These are phyloP conservation scores for Hydrangea macrophylla DNA, from an alignment of 148 eudicot genomes.

Conservation along the genomic window DNA sequence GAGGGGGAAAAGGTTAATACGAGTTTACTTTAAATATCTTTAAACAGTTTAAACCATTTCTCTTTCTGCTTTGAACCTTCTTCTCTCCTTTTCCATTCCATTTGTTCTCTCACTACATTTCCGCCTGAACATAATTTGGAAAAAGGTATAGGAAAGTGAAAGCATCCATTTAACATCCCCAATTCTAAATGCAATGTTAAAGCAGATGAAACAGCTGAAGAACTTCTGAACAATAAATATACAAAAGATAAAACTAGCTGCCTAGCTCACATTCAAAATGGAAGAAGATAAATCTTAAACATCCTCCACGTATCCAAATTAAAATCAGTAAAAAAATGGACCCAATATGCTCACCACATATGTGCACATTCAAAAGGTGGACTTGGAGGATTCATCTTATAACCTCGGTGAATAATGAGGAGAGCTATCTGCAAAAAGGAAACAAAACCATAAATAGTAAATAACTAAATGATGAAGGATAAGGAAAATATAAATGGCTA, in stretches of 20 bases:
- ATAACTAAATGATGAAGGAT: slow-evolving; percentile 8
- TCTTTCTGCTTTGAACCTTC: background rate
- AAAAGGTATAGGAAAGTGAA: background rate
- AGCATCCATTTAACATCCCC: slow-evolving; percentile 1
- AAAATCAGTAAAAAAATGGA: slow-evolving; percentile 7
- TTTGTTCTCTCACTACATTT: background rate
- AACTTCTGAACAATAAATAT: background rate
- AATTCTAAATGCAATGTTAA: background rate
- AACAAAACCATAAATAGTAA: slow-evolving; percentile 22
- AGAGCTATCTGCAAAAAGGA: slow-evolving; percentile 83
- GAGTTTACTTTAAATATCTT: too few species aligned
- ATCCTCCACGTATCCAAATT: background rate
- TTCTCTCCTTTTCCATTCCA: slow-evolving; percentile 2
- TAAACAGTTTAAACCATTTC: too few species aligned
- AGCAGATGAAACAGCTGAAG: background rate
- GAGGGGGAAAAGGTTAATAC: too few species aligned
- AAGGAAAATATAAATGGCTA: slow-evolving; percentile 5
- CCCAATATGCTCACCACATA: slow-evolving; percentile 65
- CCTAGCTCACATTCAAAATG: background rate
- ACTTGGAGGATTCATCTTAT: slow-evolving; percentile 89
- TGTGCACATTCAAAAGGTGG: slow-evolving; percentile 97
- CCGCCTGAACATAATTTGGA: background rate
- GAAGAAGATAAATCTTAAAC: background rate
- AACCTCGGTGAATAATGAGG: slow-evolving; percentile 82
- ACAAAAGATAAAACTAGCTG: background rate